Conservation (phyloP, 352 stramenopile genomes). For the Globisporangium uncinulatum region DNA sequence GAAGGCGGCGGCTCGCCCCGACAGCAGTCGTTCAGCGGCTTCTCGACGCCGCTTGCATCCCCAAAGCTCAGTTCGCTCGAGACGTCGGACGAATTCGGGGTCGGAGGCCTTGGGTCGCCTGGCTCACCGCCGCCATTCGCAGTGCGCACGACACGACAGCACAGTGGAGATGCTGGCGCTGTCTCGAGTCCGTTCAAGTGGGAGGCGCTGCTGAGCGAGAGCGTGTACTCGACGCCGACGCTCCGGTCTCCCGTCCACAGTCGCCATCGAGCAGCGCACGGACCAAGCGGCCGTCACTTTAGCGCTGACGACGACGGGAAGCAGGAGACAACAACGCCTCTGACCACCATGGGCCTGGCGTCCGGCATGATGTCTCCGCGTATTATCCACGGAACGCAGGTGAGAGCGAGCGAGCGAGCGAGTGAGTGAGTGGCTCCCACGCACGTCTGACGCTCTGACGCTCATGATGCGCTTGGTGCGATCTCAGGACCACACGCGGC, state of each 20-base stretch:
- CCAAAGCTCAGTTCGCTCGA: constrained; percentile 53
- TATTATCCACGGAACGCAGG: constrained; percentile 32
- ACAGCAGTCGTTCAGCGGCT: constrained; percentile 38
- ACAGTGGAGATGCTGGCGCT: constrained; percentile 1
- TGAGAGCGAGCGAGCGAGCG: no score
- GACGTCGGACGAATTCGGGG: constrained; percentile 44
- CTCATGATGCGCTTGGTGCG: neutral
- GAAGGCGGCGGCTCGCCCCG: constrained; percentile 31
- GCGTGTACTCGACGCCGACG: constrained; percentile 47
- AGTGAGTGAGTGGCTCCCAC: no score
- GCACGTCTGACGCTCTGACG: no score
- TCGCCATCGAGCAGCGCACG: neutral
- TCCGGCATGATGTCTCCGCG: constrained; percentile 35
- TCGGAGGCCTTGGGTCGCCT: constrained; percentile 29
- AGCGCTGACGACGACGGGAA: constrained; percentile 35
- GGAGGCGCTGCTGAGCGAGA: constrained; percentile 58
- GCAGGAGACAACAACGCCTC: no score
- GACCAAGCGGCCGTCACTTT: constrained; percentile 18
- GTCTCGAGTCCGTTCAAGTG: constrained; percentile 55
- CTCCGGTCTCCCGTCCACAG: constrained; percentile 40
- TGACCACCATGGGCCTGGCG: constrained; percentile 18
- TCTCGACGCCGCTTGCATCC: constrained; percentile 51
- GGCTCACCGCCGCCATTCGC: constrained; percentile 70
- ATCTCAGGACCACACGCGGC: constrained; percentile 13
- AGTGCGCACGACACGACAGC: constrained; percentile 14